These are phyloP conservation scores for Angomonas desouzai DNA, from an alignment of 208 protist species.

Conservation along the genomic window DNA sequence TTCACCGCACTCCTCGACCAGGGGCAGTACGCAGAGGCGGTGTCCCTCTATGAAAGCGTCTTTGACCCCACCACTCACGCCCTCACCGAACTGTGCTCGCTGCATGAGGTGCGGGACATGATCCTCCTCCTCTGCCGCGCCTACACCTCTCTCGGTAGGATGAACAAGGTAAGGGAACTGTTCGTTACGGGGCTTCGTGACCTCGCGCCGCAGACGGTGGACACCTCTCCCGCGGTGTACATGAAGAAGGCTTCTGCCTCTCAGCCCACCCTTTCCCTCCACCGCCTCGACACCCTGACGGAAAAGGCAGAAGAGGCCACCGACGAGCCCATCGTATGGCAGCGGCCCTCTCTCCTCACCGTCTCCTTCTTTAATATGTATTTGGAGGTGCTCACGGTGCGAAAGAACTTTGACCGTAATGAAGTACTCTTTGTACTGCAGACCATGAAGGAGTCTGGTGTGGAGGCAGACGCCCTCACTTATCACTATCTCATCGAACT, in stretches of 20 bases:
- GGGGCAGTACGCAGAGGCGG: slow-evolving; percentile 25
- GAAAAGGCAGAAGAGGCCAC: not conserved
- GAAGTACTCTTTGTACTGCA: slow-evolving; percentile 63
- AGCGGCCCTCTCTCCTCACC: slow-evolving; percentile 21
- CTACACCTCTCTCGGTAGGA: slow-evolving; percentile 59
- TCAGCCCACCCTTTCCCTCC: slow-evolving; percentile 3
- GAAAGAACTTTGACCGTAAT: slow-evolving; percentile 47
- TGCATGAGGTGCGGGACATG: slow-evolving; percentile 42
- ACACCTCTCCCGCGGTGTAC: not conserved
- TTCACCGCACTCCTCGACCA: not conserved
- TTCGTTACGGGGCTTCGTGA: slow-evolving; percentile 55
- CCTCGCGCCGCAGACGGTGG: slow-evolving; percentile 16
- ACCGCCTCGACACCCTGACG: not conserved
- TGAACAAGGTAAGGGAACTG: slow-evolving; percentile 60
- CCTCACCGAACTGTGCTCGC: slow-evolving; percentile 37
- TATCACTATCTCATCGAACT: slow-evolving; percentile 84
- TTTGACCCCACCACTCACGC: slow-evolving; percentile 27
- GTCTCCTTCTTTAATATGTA: slow-evolving; percentile 68
- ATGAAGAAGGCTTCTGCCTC: slow-evolving; percentile 4
- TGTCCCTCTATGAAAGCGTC: slow-evolving; percentile 26
- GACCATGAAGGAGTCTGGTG: slow-evolving; percentile 35
- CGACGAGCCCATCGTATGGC: not conserved
- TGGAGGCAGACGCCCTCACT: slow-evolving; percentile 53
- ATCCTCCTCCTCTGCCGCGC: slow-evolving; percentile 50
- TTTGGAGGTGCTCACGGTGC: slow-evolving; percentile 61